A percentile compares a stretch with the other conserved stretches of the same genome.
phyloP scores from a whole-genome alignment of 192 early-diverging fungal species.

The Allomyces macrogynus region DNA sequence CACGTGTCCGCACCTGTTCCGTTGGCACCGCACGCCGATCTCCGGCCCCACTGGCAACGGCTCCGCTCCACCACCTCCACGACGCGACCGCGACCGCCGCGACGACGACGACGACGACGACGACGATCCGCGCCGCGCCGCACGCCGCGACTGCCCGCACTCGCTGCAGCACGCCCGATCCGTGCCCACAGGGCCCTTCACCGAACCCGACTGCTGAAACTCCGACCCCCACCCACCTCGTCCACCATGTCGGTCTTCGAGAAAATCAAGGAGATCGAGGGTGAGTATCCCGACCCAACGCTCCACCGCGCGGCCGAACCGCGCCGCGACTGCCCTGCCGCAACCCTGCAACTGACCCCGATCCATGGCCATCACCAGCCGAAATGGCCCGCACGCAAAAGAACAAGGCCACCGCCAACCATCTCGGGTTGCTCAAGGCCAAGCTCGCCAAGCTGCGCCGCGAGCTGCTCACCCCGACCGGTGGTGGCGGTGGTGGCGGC shows the following conservation, averaged over 20 bases:
- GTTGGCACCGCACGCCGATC: too few species aligned
- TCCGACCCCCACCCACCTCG: background rate
- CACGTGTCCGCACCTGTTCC: background rate
- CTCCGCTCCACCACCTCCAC: background rate
- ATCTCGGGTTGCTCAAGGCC: conserved; percentile 92
- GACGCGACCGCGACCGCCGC: too few species aligned
- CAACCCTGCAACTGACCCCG: background rate
- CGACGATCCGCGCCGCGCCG: background rate
- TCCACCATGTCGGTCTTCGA: conserved; percentile 66
- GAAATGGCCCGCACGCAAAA: conserved; percentile 87
- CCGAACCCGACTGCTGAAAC: background rate
- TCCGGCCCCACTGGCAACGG: too few species aligned
- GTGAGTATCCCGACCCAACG: conserved; percentile 7
- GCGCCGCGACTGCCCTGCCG: too few species aligned
- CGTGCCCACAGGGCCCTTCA: conserved; percentile 1
- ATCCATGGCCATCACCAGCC: background rate
- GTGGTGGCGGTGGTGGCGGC: conserved; percentile 26
- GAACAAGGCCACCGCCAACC: conserved; percentile 98
- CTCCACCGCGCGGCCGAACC: too few species aligned
- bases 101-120: background rate
- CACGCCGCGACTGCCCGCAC: background rate
- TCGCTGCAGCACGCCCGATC: conserved; percentile 9
- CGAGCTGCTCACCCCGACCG: conserved; percentile 52
- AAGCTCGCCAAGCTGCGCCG: conserved; percentile 71
- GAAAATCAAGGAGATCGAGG: conserved; percentile 77